Percentiles rank a stretch among this genome's conserved stretches.
Conservation (phyloP, 2,329 filamentous ascomycete genomes). For the Fusarium nelsonii region DNA sequence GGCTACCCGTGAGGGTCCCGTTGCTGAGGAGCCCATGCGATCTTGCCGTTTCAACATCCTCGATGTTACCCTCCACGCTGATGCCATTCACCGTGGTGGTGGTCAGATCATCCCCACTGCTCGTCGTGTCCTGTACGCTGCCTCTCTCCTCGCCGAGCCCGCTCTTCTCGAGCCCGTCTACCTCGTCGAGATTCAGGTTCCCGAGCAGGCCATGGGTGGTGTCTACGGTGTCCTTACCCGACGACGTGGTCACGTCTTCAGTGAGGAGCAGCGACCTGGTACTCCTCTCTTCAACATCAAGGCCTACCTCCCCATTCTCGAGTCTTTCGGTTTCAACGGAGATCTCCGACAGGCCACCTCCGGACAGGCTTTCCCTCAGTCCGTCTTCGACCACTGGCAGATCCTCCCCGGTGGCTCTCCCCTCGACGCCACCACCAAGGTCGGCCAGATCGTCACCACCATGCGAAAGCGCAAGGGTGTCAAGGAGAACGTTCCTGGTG, state of each 20-base stretch:
- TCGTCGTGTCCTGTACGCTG: conserved; percentile 96
- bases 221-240: conserved; percentile 99
- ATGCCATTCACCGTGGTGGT: conserved; percentile 99
- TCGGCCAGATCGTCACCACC: conserved; percentile 83
- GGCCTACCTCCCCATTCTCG: conserved; percentile 95
- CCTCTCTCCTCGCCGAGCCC: conserved; percentile 90
- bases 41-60: conserved; percentile 98
- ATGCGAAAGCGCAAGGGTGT: conserved; percentile 99
- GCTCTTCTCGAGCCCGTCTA: conserved; percentile 96
- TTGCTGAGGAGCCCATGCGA: conserved; percentile 99
- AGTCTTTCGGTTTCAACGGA: conserved; percentile 99
- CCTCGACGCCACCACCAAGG: conserved; percentile 84
- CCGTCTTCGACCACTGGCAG: conserved; percentile 99
- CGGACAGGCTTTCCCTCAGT: conserved; percentile 99
- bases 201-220: conserved; percentile 98
- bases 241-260: conserved; percentile 98
- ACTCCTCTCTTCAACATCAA: conserved; percentile 99
- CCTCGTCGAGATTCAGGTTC: conserved; percentile 99
- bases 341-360: conserved; percentile 94
- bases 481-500: conserved; percentile 93
- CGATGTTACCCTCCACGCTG: conserved; percentile 99
- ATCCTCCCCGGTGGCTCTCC: conserved; percentile 93
- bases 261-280: conserved; percentile 96
- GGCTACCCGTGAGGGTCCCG: conserved; percentile 96
- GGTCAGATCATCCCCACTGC: conserved; percentile 98